phyloP scores from a whole-genome alignment of 306 rosid species.

The Mucuna pruriens region DNA sequence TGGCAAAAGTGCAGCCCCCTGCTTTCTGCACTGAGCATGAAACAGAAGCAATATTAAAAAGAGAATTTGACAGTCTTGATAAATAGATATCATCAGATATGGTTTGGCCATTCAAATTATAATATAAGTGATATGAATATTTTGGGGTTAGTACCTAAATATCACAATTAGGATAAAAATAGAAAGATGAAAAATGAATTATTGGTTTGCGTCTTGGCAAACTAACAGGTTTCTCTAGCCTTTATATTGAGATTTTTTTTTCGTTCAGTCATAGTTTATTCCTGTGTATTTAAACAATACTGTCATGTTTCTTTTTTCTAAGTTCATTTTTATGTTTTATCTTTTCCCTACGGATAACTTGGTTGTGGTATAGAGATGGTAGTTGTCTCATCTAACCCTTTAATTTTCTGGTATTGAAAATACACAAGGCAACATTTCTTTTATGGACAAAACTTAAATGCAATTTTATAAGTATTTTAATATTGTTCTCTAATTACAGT shows the following conservation, averaged over 20 bases:
- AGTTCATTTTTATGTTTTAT: neutral
- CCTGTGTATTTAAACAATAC: neutral
- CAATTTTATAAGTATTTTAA: too few relatives aligned
- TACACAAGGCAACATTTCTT: neutral
- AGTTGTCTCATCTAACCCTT: neutral
- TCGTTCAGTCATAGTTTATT: neutral
- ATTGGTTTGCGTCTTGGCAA: neutral
- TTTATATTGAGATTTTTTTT: neutral
- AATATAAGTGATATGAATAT: neutral
- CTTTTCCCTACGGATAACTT: too few relatives aligned
- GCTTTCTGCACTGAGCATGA: neutral
- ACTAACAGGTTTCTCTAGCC: slow-evolving; percentile 5
- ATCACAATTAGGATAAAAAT: neutral
- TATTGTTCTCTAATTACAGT: too few relatives aligned
- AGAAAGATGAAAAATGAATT: slow-evolving; percentile 9
- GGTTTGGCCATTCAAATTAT: neutral
- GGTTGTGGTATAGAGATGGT: neutral
- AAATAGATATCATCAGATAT: neutral
- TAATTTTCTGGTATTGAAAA: slow-evolving; percentile 8
- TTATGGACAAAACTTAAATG: too few relatives aligned
- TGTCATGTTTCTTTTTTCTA: too few relatives aligned
- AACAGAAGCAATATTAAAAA: neutral
- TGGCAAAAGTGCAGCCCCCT: neutral
- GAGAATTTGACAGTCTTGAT: neutral
- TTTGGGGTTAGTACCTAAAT: slow-evolving; percentile 1